Evolutionary conservation across 164 flowering plant genomes (phyloP).

Genomic region (Echeveria elegans): DNA sequence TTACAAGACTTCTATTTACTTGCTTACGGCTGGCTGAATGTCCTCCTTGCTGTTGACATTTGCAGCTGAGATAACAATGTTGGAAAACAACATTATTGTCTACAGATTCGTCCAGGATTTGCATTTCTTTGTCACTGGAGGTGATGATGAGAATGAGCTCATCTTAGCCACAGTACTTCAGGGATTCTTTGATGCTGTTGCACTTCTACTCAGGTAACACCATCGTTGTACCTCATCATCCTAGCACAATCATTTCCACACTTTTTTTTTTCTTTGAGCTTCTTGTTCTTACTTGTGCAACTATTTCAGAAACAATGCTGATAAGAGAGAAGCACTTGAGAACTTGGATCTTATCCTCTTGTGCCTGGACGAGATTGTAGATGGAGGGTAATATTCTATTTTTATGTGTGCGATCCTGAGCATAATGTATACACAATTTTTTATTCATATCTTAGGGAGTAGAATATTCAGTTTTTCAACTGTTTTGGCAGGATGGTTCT

Average conservation of each 20-base stretch:
- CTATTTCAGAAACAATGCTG: slow-evolving; percentile 53
- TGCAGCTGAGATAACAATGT: slow-evolving; percentile 75
- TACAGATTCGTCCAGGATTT: slow-evolving; percentile 75
- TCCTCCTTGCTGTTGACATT: background rate
- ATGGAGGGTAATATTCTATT: slow-evolving; percentile 60
- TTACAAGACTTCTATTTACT: background rate
- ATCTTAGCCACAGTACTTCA: slow-evolving; percentile 73
- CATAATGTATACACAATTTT: background rate
- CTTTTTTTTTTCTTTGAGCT: background rate
- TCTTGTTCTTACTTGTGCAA: background rate
- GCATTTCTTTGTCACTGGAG: slow-evolving; percentile 82
- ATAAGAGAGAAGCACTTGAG: slow-evolving; percentile 73
- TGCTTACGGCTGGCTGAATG: background rate
- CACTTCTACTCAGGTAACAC: slow-evolving; percentile 56
- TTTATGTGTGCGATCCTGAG: background rate
- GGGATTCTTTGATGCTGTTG: slow-evolving; percentile 75
- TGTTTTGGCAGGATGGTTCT: slow-evolving; percentile 36
- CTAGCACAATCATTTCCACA: background rate
- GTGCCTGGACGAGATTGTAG: slow-evolving; percentile 86
- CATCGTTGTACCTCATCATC: background rate
- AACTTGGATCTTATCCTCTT: slow-evolving; percentile 74
- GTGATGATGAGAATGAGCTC: slow-evolving; percentile 81
- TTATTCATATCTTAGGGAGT: background rate
- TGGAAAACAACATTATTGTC: slow-evolving; percentile 56
- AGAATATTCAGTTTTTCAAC: background rate